These are phyloP conservation scores for Furcasterigmium furcatum DNA, from an alignment of 2,329 filamentous ascomycete genomes.

Conservation along the genomic window DNA sequence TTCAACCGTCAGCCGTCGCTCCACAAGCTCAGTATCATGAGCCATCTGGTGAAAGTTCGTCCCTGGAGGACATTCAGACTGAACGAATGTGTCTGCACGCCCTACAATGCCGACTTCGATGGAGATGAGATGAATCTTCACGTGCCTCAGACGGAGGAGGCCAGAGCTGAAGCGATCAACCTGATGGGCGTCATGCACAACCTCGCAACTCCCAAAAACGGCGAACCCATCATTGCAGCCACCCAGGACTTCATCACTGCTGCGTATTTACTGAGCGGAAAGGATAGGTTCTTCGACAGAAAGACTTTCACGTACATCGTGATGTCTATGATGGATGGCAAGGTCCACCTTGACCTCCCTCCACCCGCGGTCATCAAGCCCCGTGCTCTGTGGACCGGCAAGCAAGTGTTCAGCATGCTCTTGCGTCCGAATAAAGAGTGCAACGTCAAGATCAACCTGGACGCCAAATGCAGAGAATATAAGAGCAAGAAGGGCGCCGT, in stretches of 20 bases:
- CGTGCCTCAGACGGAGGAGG: slow-evolving; percentile 96
- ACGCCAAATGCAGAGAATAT: slow-evolving; percentile 87
- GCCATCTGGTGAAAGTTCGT: slow-evolving; percentile 87
- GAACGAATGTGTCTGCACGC: slow-evolving; percentile 97
- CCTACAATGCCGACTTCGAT: slow-evolving; percentile 98
- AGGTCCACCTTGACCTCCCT: slow-evolving; percentile 76
- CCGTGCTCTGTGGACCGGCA: slow-evolving; percentile 88
- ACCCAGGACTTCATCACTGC: slow-evolving; percentile 99
- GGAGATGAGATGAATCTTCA: slow-evolving; percentile 99
- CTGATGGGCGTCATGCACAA: slow-evolving; percentile 99
- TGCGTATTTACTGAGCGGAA: slow-evolving; percentile 84
- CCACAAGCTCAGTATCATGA: slow-evolving; percentile 98
- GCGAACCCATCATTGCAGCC: slow-evolving; percentile 96
- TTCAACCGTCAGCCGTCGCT: slow-evolving; percentile 98
- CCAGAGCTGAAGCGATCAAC: slow-evolving; percentile 89
- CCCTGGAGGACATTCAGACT: slow-evolving; percentile 95
- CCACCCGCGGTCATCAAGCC: slow-evolving; percentile 85
- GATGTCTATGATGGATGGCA: slow-evolving; percentile 87
- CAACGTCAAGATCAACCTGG: slow-evolving; percentile 82
- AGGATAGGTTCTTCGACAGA: slow-evolving; percentile 89
- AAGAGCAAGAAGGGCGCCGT: slow-evolving; percentile 52
- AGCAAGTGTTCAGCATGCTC: slow-evolving; percentile 90
- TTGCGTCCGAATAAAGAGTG: slow-evolving; percentile 86
- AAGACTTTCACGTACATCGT: slow-evolving; percentile 87
- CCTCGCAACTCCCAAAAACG: slow-evolving; percentile 91